Conservation (phyloP, 371 early-diverging fungal species). For the Circinella minor region DNA sequence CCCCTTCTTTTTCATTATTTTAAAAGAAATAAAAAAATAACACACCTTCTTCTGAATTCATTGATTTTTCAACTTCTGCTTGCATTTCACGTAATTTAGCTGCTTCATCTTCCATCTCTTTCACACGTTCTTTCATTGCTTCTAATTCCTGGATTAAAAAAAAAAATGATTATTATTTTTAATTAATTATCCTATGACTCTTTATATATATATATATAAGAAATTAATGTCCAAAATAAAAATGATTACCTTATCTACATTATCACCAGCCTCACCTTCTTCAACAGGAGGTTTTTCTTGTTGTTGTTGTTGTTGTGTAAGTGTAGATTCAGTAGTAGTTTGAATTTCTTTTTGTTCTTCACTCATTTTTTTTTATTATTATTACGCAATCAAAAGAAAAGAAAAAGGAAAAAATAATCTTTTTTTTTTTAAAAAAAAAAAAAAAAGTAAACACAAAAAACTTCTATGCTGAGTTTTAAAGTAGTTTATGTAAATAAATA, state of each 20-base stretch:
- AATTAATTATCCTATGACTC: too few relatives aligned
- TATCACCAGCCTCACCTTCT: conserved; percentile 24
- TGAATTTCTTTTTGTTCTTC: too few relatives aligned
- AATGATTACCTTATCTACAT: conserved; percentile 51
- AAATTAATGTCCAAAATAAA: too few relatives aligned
- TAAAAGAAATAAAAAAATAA: not conserved
- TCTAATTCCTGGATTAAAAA: conserved; percentile 83
- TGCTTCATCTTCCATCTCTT: conserved; percentile 97
- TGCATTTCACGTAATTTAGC: conserved; percentile 92
- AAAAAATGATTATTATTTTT: too few relatives aligned
- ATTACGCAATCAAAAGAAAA: too few relatives aligned
- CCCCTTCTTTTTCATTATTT: not conserved
- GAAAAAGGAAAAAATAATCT: too few relatives aligned
- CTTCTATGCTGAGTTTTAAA: too few relatives aligned
- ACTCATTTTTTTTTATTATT: too few relatives aligned
- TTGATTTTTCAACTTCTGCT: conserved; percentile 85
- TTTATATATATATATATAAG: too few relatives aligned
- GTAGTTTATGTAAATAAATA: too few relatives aligned
- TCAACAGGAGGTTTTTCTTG: conserved; percentile 18
- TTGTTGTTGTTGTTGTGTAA: conserved; percentile 1
- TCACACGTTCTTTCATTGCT: conserved; percentile 86
- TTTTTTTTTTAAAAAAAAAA: too few relatives aligned
- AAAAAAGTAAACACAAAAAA: too few relatives aligned
- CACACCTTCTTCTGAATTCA: conserved; percentile 68
- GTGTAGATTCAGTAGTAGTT: conserved; percentile 9